phyloP scores from a whole-genome alignment of 352 stramenopile species.

The Globisporangium yorkense region DNA sequence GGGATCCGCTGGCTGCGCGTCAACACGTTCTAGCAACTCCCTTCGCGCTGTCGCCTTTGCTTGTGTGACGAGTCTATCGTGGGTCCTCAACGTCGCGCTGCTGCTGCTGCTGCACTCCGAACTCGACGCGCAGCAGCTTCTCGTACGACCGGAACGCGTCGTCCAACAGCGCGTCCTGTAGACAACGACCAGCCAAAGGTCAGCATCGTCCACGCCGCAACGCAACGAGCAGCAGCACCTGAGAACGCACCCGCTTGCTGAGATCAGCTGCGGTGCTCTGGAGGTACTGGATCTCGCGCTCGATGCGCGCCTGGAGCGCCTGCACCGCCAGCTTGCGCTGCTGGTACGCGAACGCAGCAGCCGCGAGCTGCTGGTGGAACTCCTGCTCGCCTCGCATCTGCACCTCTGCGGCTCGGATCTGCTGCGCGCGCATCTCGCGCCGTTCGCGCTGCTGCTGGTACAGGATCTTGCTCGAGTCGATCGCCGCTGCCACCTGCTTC shows the following conservation, averaged over 20 bases:
- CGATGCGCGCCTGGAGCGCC: conserved; percentile 39
- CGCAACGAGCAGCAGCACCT: too few species aligned
- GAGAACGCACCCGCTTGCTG: conserved; percentile 31
- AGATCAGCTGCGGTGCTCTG: conserved; percentile 36
- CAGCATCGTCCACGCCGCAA: neutral
- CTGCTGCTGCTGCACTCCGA: conserved; percentile 11
- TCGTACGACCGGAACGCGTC: conserved; percentile 56
- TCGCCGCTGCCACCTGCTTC: conserved; percentile 5
- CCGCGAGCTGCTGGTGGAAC: conserved; percentile 28
- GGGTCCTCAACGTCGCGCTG: conserved; percentile 1
- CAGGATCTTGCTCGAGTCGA: conserved; percentile 16
- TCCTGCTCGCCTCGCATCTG: conserved; percentile 15
- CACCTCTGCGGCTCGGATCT: conserved; percentile 8
- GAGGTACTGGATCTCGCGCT: conserved; percentile 57
- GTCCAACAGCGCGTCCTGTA: conserved; percentile 51
- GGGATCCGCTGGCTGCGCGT: conserved; percentile 76
- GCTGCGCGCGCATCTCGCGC: conserved; percentile 15
- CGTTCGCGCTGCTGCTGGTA: conserved; percentile 16
- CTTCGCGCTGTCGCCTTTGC: neutral
- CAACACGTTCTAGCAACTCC: conserved; percentile 54
- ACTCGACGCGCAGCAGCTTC: conserved; percentile 29
- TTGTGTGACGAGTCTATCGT: neutral
- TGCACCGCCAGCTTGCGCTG: conserved; percentile 56
- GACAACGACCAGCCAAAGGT: neutral
- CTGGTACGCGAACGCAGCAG: conserved; percentile 37